Base-by-base conservation (phyloP, 768 basidiomycete species). In the Coprinellus micaceus region DNA sequence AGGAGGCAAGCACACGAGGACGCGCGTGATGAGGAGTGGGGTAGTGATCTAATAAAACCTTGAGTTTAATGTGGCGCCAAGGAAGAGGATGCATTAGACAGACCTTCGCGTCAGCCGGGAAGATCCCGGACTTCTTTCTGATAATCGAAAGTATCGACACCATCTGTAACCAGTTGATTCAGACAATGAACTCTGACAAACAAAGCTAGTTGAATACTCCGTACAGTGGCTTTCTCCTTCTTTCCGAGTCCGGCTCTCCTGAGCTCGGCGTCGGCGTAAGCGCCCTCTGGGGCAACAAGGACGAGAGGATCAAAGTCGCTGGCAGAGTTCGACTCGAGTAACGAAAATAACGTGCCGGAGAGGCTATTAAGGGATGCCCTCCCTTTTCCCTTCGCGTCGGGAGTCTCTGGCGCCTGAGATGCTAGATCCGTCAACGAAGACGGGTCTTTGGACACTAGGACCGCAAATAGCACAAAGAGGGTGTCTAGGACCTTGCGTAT, bases 381-480 rank as follows among this genome's bases (percentile, higher is more conserved):
- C 44, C 40, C 49, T 54, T 61, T 56, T 24, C 53, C 40, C 53
- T 57, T 60, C 33, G 39, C 25, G 36, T 49, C 26, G 29, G 37
- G 21, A 15, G 40, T 15, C 10, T 25, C 53, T 4, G 41, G 33
- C 17, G 21, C 9, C 24, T 44, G 47, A 3, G 46, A 22, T 12
- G 54, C 81, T 21, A 91, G 69, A 26, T 89, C 86, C 3, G 69
- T 57, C 10, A 90, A 69, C 15, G 82, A 82, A 17, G 68, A 66
- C 0, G 77, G 63, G 55, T 91, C 86, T 50, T 82, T 80, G 2
- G 89, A 77, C 4, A 85, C 78, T 4, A 92, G 72, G 0, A 83
- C 78, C 11, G 78, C 73, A 58, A 89, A 89, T 59, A 87, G 80
- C 0, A 77, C 69, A 4, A 91, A 68, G 30, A 84, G 77, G 19